Percentiles rank a stretch among this genome's conserved stretches.
Evolutionary conservation across 768 basidiomycete species (phyloP).

Genomic region (Rubroboletus pulcherrimus): DNA sequence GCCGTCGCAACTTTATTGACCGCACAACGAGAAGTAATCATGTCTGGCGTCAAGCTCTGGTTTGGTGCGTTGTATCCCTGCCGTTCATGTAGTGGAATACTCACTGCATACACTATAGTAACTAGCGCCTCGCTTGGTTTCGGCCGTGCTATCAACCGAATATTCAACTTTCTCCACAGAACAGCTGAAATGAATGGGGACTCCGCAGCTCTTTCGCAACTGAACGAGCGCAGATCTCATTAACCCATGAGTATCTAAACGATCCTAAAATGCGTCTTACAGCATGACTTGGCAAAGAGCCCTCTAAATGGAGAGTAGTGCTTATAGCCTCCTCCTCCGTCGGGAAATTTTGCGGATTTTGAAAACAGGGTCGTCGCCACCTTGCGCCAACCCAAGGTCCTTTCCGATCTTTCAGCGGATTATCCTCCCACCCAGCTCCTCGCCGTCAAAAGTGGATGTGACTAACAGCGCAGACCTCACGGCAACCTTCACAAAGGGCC

Average conservation of each 20-base stretch:
- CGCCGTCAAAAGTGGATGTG: neutral
- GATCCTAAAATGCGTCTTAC: neutral
- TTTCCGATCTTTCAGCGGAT: constrained; percentile 10
- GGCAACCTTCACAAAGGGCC: neutral
- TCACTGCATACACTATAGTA: neutral
- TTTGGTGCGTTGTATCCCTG: neutral
- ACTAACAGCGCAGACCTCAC: neutral
- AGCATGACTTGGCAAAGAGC: neutral
- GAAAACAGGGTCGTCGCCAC: constrained; percentile 40
- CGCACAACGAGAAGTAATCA: neutral
- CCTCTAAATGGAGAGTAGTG: neutral
- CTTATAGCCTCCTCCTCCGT: neutral
- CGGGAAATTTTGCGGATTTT: neutral
- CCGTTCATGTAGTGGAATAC: neutral
- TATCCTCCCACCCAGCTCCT: neutral
- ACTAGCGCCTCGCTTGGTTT: constrained; percentile 40
- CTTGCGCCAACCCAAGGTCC: constrained; percentile 32
- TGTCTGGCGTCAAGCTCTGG: neutral
- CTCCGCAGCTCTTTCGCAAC: neutral
- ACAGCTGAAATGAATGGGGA: neutral
- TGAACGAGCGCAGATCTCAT: neutral
- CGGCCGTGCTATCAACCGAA: constrained; percentile 30
- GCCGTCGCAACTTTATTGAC: neutral
- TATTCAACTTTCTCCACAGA: constrained; percentile 16
- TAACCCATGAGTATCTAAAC: neutral